Conservation (phyloP, 768 basidiomycete species). For the Pisolithus microcarpus region DNA sequence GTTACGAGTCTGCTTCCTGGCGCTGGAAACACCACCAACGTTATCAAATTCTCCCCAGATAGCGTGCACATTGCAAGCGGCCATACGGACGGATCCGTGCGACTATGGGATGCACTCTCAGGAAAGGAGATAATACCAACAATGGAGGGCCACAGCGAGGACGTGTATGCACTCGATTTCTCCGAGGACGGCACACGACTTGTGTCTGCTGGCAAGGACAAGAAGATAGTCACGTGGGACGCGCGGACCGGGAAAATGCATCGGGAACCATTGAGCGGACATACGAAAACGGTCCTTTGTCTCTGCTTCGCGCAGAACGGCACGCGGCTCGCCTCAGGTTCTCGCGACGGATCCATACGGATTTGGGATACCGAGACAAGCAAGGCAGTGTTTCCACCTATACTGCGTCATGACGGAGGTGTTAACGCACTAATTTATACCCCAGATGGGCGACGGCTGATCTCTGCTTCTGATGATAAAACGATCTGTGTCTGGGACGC, state of each 20-base stretch:
- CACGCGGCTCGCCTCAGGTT: conserved; percentile 24
- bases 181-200: conserved; percentile 21
- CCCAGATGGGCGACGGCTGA: conserved; percentile 20
- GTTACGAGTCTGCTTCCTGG: conserved; percentile 13
- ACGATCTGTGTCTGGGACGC: conserved; percentile 25
- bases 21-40: conserved; percentile 7
- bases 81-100: conserved; percentile 12
- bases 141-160: conserved; percentile 14
- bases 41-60: conserved; percentile 25
- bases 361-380: conserved; percentile 23
- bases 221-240: conserved; percentile 23
- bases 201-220: conserved; percentile 21
- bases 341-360: conserved; percentile 22
- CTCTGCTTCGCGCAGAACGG: conserved; percentile 25
- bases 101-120: conserved; percentile 21
- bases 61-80: conserved; percentile 21
- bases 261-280: conserved; percentile 15
- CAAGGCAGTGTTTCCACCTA: conserved; percentile 6
- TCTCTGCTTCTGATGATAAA: conserved; percentile 27
- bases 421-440: conserved; percentile 23
- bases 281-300: conserved; percentile 19
- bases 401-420: conserved; percentile 13
- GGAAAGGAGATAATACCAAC: conserved; percentile 12
- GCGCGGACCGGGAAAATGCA: conserved; percentile 7
- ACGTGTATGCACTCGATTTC: conserved; percentile 23